These are phyloP conservation scores for Apiotrichum siamense DNA, from an alignment of 1,284 basidiomycete species.

Conservation along the genomic window DNA sequence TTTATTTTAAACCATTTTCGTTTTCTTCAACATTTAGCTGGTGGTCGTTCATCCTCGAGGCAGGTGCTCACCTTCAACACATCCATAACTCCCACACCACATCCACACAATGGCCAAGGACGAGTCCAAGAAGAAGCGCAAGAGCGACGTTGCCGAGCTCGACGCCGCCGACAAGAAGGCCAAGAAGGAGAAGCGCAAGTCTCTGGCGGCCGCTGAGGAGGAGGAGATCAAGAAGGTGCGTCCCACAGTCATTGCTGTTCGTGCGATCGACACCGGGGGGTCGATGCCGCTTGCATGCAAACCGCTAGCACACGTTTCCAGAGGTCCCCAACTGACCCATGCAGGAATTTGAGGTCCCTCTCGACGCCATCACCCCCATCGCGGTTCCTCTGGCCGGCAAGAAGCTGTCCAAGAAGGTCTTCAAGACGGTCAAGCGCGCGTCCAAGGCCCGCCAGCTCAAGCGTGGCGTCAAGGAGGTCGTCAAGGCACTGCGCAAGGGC, in stretches of 20 bases:
- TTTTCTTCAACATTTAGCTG: not conserved
- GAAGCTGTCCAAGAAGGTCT: conserved; percentile 85
- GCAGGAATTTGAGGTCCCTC: conserved; percentile 55
- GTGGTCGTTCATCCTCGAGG: not conserved
- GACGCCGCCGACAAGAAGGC: conserved; percentile 43
- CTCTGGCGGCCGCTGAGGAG: conserved; percentile 37
- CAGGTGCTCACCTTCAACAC: not conserved
- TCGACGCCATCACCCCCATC: conserved; percentile 80
- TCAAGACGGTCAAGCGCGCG: conserved; percentile 88
- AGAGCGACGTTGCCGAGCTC: conserved; percentile 43
- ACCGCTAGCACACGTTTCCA: no score
- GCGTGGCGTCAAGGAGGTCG: conserved; percentile 92
- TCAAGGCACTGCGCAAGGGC: conserved; percentile 90
- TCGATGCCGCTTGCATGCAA: no score
- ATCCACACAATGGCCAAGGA: conserved; percentile 43
- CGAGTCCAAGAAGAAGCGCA: conserved; percentile 50
- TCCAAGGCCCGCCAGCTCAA: conserved; percentile 89
- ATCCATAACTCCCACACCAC: conserved; percentile 4
- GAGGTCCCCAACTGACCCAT: no score
- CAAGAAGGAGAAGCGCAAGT: conserved; percentile 50
- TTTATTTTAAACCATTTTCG: no score
- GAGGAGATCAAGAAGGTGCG: conserved; percentile 30
- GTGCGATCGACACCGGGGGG: not conserved
- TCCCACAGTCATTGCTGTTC: not conserved
- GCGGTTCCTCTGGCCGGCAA: conserved; percentile 84